Evolutionary conservation across 768 basidiomycete species (phyloP).

Genomic region (Lactarius pseudohatsudake): DNA sequence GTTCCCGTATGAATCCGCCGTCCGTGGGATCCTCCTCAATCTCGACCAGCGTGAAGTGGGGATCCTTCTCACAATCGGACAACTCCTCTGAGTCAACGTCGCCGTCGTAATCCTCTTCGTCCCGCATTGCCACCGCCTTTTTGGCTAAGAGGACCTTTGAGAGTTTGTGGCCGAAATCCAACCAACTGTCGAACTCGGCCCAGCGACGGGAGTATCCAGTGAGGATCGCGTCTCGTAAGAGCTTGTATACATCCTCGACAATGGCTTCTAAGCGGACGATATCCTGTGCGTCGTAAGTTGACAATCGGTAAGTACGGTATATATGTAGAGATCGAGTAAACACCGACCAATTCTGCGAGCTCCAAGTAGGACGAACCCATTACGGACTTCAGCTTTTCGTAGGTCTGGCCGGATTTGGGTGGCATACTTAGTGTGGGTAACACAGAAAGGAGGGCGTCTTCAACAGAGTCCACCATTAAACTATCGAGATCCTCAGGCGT

Average conservation of each 20-base stretch:
- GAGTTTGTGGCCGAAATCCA: background rate
- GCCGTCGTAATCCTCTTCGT: background rate
- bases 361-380: background rate
- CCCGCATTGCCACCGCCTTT: background rate
- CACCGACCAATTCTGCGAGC: conserved; percentile 1
- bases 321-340: background rate
- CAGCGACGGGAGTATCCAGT: background rate
- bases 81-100: background rate
- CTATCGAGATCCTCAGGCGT: background rate
- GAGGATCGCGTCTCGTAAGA: background rate
- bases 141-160: background rate
- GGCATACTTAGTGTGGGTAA: background rate
- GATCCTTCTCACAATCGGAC: background rate
- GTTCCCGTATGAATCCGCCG: background rate
- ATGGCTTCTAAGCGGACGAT: background rate
- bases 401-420: background rate
- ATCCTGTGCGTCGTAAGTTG: background rate
- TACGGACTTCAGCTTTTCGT: background rate
- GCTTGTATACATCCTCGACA: background rate
- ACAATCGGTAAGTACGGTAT: background rate
- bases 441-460: background rate
- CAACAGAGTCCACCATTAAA: background rate
- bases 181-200: background rate
- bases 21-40: background rate
- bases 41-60: background rate